Evolutionary conservation across 345 rosid species (phyloP).

Genomic region (Erucastrum elatum): DNA sequence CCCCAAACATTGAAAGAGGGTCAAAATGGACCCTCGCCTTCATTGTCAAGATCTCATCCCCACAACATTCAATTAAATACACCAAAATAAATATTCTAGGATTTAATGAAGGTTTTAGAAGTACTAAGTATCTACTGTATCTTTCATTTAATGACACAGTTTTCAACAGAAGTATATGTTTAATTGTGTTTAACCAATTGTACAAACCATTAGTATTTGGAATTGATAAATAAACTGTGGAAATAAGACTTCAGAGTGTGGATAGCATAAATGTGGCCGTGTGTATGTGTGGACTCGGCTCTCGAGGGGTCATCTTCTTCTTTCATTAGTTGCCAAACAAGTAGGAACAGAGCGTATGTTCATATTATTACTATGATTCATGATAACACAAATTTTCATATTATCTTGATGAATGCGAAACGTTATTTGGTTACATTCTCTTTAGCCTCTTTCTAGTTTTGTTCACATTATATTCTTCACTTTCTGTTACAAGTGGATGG

Average conservation of each 20-base stretch:
- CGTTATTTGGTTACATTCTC: conserved; percentile 21
- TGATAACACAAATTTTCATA: conserved; percentile 14
- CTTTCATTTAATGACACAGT: conserved; percentile 8
- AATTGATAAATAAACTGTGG: conserved; percentile 5
- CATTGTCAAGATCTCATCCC: conserved; percentile 30
- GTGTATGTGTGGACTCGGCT: conserved; percentile 35
- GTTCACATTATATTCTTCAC: conserved; percentile 35
- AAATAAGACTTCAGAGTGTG: conserved; percentile 14
- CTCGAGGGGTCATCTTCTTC: conserved; percentile 24
- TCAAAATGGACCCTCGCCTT: conserved; percentile 35
- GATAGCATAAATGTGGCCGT: conserved; percentile 36
- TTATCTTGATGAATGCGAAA: conserved; percentile 34
- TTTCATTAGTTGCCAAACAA: conserved; percentile 29
- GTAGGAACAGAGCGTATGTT: conserved; percentile 28
- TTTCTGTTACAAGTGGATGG: conserved; percentile 25
- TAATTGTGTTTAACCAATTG: conserved; percentile 1
- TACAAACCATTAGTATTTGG: neutral
- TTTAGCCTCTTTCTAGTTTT: conserved; percentile 33
- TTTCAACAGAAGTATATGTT: neutral
- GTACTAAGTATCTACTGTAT: neutral
- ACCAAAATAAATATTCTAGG: neutral
- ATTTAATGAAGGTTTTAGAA: conserved; percentile 13
- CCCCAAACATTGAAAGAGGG: conserved; percentile 30
- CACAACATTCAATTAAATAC: conserved; percentile 23
- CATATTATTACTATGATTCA: conserved; percentile 9